Evolutionary conservation across 257 asterid genomes (phyloP), one percentile per base, ranked within the genome.

Genomic region (Gentiana macrophylla): DNA sequence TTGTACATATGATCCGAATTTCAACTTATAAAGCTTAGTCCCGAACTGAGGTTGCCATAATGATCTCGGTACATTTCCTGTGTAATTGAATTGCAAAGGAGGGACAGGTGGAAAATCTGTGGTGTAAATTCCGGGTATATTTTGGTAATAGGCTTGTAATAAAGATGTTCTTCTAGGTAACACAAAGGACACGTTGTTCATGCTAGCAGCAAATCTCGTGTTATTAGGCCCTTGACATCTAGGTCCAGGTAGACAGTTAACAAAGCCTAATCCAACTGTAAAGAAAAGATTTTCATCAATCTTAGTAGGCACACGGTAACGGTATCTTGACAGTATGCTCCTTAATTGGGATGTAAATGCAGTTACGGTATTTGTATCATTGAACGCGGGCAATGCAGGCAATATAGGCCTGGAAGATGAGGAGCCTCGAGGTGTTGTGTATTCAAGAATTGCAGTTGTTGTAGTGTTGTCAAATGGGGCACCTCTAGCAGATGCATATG

Each of bases 391-490:
- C n/a, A 83, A 58, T 4, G 32, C n/a, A 5, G 93, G 86, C 66
- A 84, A 5, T 32, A 74, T 3, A 5, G 94, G 89, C 7, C 61
- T 74, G 24, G 46, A 35, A 1, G 62, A 52, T 41, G 46, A 35
- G 1, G 62, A 49, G 0, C 35, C 34, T 44, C 52, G 47, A 37
- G 65, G 32, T 52, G 66, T 55, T 35, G 48, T 65, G 38, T 84
- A 84, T 56, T 76, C 81, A 48, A 84, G 72, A 61, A 84, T 68
- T 0, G 89, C 86, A 9, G 86, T 84, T 49, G 81, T 57, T n/a
- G 89, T 79, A 8, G 84, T 84, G 63, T 81, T 81, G 75, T 77
- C 86, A 51, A 84, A 84, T 6, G 81, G 59, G 0, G 84, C 94
- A 32, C 79, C 79, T 59, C 77, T 84, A 6, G 83, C 86, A 0